A percentile compares a stretch with the other conserved stretches of the same genome.
Evolutionary conservation across 768 basidiomycete genomes (phyloP).

Genomic region (Boletus rubropictus): DNA sequence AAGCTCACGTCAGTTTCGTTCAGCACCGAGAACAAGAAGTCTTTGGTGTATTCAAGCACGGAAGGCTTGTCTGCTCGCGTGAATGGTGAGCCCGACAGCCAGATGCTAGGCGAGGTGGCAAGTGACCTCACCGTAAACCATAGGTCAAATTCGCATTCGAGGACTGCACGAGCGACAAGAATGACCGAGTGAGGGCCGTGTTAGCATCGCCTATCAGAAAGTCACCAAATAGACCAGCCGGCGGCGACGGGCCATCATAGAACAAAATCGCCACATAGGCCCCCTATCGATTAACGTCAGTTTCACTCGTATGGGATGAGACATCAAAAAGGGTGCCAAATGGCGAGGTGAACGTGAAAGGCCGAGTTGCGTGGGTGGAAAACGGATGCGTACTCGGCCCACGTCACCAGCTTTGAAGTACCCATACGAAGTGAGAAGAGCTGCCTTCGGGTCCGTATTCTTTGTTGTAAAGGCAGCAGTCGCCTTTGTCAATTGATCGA

Average conservation of each 20-base stretch:
- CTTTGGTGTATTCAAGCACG: constrained; percentile 16
- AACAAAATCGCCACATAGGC: constrained; percentile 39
- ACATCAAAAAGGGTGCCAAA: background rate
- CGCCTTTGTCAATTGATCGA: constrained; percentile 20
- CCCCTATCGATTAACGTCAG: constrained; percentile 8
- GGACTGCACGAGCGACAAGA: constrained; percentile 23
- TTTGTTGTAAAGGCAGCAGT: constrained; percentile 20
- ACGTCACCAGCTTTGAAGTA: constrained; percentile 24
- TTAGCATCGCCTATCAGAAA: constrained; percentile 24
- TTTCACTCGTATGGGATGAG: background rate
- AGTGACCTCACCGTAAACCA: constrained; percentile 21
- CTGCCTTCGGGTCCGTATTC: constrained; percentile 24
- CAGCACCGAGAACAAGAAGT: constrained; percentile 15
- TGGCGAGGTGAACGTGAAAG: background rate
- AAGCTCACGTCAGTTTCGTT: constrained; percentile 17
- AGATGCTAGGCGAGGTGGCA: background rate
- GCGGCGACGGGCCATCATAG: constrained; percentile 44
- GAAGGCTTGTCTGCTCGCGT: constrained; percentile 18
- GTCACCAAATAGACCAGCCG: constrained; percentile 22
- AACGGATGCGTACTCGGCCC: constrained; percentile 30
- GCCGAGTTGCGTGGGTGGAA: constrained; percentile 1
- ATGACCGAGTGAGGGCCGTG: constrained; percentile 19
- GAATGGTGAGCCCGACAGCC: background rate
- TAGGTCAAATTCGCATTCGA: constrained; percentile 13
- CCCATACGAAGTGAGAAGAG: constrained; percentile 40